phyloP scores from a whole-genome alignment of 2,329 filamentous ascomycete genomes.

The Zasmidium angulare region DNA sequence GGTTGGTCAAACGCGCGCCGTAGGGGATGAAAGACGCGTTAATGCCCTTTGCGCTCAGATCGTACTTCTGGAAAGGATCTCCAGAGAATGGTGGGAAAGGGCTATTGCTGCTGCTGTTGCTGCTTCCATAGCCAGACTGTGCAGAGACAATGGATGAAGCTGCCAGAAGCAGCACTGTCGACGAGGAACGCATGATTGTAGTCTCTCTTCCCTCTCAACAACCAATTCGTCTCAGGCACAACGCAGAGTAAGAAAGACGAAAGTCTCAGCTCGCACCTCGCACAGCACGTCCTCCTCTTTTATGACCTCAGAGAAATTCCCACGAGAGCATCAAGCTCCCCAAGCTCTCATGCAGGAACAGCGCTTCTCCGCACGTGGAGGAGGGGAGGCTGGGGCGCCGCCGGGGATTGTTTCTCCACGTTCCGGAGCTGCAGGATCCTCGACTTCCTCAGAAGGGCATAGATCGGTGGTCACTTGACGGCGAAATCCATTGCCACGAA shows the following conservation, averaged over 20 bases:
- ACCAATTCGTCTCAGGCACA: not conserved
- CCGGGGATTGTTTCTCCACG: conserved; percentile 5
- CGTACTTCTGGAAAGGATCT: conserved; percentile 29
- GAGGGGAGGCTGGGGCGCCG: not conserved
- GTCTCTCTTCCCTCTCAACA: not conserved
- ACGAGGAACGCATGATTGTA: conserved; percentile 16
- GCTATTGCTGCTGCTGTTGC: conserved; percentile 1
- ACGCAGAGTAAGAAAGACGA: not conserved
- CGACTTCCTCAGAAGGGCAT: conserved; percentile 6
- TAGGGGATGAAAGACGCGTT: conserved; percentile 33
- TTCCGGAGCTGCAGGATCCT: conserved; percentile 2
- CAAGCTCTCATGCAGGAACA: too few species aligned
- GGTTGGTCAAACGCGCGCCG: conserved; percentile 31
- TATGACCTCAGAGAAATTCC: too few species aligned
- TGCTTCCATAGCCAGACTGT: conserved; percentile 14
- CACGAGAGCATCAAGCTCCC: not conserved
- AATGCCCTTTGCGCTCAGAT: conserved; percentile 30
- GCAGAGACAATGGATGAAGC: conserved; percentile 22
- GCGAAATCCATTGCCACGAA: conserved; percentile 19
- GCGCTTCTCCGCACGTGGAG: conserved; percentile 17
- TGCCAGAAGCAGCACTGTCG: conserved; percentile 23
- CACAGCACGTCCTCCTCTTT: not conserved
- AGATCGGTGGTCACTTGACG: conserved; percentile 15
- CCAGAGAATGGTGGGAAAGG: conserved; percentile 31
- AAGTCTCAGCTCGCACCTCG: too few species aligned